Percentiles rank a stretch among this genome's conserved stretches.
Conservation (phyloP, 2,329 filamentous ascomycete genomes). For the Blastomyces gilchristii region DNA sequence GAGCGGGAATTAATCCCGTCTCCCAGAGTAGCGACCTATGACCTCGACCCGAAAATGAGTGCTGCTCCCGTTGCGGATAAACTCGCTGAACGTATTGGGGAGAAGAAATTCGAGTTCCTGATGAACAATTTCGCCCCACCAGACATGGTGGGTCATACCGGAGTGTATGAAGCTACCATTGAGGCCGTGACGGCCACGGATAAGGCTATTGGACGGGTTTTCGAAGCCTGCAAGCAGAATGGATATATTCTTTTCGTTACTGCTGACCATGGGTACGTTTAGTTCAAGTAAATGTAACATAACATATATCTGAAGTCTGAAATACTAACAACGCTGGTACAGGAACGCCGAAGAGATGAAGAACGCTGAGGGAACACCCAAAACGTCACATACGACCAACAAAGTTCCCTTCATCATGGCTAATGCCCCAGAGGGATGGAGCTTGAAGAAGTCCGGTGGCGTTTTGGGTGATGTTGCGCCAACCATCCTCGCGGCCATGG, state of each 20-base stretch:
- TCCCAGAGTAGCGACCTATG: conserved; percentile 92
- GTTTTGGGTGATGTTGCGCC: conserved; percentile 97
- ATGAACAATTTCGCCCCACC: conserved; percentile 99
- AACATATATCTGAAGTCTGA: conserved; percentile 10
- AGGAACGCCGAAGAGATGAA: conserved; percentile 98
- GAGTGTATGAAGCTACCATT: conserved; percentile 90
- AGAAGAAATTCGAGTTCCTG: conserved; percentile 84
- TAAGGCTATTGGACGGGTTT: conserved; percentile 84
- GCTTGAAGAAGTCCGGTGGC: conserved; percentile 68
- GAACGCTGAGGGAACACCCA: conserved; percentile 86
- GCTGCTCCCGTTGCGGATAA: conserved; percentile 82
- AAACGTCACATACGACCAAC: conserved; percentile 97
- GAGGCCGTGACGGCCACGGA: conserved; percentile 78
- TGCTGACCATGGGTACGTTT: conserved; percentile 69
- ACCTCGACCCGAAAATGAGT: conserved; percentile 91
- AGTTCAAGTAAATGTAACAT: conserved; percentile 9
- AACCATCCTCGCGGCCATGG: conserved; percentile 86
- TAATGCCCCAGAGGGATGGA: conserved; percentile 85
- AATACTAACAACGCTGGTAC: conserved; percentile 17
- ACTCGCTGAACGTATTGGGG: conserved; percentile 73
- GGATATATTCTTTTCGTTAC: conserved; percentile 93
- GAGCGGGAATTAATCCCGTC: conserved; percentile 88
- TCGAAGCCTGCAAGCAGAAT: conserved; percentile 86
- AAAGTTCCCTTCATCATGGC: conserved; percentile 98
- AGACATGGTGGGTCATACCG: conserved; percentile 98